A percentile compares a stretch with the other conserved stretches of the same genome.
Evolutionary conservation across 345 rosid species (phyloP).

Genomic region (Eucalyptus leucophloia): DNA sequence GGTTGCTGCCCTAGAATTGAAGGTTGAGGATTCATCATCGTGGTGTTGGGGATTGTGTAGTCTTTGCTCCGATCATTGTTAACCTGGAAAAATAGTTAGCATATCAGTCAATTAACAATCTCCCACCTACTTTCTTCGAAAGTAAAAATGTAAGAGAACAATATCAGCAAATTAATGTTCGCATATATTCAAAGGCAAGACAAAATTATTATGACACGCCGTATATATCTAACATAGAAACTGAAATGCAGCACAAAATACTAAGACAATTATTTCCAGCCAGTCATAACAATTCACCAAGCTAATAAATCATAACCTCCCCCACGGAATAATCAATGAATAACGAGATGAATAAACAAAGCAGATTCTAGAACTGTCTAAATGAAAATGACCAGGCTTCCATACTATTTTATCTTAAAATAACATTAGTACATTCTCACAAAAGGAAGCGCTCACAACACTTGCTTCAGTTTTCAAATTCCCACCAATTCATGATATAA

Average conservation of each 20-base stretch:
- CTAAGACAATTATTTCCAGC: not conserved
- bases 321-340: not conserved
- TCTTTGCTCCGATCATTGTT: constrained; percentile 93
- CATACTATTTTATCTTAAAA: not conserved
- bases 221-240: not conserved
- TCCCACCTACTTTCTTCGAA: not conserved
- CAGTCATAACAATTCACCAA: not conserved
- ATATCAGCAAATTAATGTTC: not conserved
- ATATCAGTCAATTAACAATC: not conserved
- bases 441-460: not conserved
- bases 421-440: not conserved
- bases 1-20: constrained; percentile 70
- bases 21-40: constrained; percentile 38
- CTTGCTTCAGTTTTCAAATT: not conserved
- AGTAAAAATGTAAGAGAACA: not conserved
- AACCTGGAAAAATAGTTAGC: constrained; percentile 30
- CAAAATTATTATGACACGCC: not conserved
- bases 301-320: not conserved
- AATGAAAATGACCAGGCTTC: not conserved
- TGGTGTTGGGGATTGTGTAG: constrained; percentile 55
- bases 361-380: not conserved
- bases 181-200: not conserved
- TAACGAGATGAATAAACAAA: not conserved
- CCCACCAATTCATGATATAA: not conserved
- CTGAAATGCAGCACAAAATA: not conserved